These are phyloP conservation scores for Bolboschoenoplectus hybrid DNA, from an alignment of 202 grass and related monocot species.

Conservation along the genomic window DNA sequence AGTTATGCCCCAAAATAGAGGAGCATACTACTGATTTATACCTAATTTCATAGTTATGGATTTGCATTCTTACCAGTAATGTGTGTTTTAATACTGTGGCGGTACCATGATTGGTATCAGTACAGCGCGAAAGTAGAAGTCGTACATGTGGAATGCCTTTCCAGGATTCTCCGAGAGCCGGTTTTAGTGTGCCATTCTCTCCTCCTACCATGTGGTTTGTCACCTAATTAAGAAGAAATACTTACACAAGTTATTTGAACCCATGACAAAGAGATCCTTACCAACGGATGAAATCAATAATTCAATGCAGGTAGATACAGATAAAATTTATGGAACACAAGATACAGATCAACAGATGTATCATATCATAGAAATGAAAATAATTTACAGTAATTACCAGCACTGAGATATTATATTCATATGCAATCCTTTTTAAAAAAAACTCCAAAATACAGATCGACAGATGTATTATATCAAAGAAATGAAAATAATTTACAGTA, in stretches of 20 bases:
- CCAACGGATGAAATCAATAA: background rate
- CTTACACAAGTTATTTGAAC: background rate
- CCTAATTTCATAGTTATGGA: background rate
- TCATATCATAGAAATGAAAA: background rate
- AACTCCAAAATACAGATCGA: slow-evolving; percentile 39
- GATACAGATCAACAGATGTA: background rate
- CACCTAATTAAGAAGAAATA: slow-evolving; percentile 47
- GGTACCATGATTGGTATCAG: slow-evolving; percentile 48
- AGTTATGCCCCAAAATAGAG: background rate
- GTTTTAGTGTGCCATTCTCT: slow-evolving; percentile 62
- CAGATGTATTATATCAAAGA: background rate
- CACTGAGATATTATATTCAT: slow-evolving; percentile 70
- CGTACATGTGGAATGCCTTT: slow-evolving; percentile 83
- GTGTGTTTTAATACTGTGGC: slow-evolving; percentile 71
- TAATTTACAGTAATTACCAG: slow-evolving; percentile 51
- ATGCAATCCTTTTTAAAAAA: slow-evolving; percentile 65
- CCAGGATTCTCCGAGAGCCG: slow-evolving; percentile 80
- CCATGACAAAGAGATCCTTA: background rate
- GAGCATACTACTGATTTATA: background rate
- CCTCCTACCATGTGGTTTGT: slow-evolving; percentile 79
- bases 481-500: background rate
- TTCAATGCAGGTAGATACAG: background rate
- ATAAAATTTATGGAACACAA: background rate
- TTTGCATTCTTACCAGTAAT: slow-evolving; percentile 48
- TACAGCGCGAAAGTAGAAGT: slow-evolving; percentile 51